These are phyloP conservation scores for Hypoxylon sp. DNA, from an alignment of 2,329 filamentous ascomycete species.

Conservation along the genomic window DNA sequence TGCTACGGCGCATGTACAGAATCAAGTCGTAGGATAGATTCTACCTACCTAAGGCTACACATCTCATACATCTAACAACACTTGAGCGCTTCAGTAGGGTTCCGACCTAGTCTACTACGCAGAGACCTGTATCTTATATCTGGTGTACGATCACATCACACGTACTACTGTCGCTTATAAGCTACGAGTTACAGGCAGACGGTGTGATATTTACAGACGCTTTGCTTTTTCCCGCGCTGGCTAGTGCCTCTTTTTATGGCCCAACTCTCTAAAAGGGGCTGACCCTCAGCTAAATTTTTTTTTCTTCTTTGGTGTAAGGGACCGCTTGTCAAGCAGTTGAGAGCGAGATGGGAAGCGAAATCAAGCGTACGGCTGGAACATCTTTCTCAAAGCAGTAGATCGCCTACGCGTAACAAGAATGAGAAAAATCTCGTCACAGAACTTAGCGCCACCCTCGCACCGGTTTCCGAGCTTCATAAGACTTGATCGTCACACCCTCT, in stretches of 20 bases:
- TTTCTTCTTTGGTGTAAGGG: no score
- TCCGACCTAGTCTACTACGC: no score
- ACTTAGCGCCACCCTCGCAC: slow-evolving; percentile 29
- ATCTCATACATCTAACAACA: neutral
- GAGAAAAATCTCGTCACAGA: neutral
- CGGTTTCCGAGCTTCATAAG: slow-evolving; percentile 22
- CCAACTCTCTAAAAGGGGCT: no score
- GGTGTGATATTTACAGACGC: neutral
- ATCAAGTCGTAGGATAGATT: slow-evolving; percentile 25
- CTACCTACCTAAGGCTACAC: neutral
- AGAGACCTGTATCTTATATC: no score
- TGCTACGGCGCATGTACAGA: slow-evolving; percentile 26
- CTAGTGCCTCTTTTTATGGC: slow-evolving; percentile 2
- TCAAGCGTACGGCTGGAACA: neutral
- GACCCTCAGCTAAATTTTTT: neutral
- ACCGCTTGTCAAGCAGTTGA: neutral
- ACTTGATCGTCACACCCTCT: slow-evolving; percentile 31
- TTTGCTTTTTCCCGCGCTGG: slow-evolving; percentile 1
- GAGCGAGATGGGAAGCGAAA: no score
- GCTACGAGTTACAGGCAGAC: slow-evolving; percentile 9
- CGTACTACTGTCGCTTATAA: slow-evolving; percentile 16
- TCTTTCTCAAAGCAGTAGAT: neutral
- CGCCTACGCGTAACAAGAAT: neutral
- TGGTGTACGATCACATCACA: slow-evolving; percentile 15
- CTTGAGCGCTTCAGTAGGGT: neutral